These are phyloP conservation scores for Yamadazyma philogaea DNA, from an alignment of 805 yeast species.

Conservation along the genomic window DNA sequence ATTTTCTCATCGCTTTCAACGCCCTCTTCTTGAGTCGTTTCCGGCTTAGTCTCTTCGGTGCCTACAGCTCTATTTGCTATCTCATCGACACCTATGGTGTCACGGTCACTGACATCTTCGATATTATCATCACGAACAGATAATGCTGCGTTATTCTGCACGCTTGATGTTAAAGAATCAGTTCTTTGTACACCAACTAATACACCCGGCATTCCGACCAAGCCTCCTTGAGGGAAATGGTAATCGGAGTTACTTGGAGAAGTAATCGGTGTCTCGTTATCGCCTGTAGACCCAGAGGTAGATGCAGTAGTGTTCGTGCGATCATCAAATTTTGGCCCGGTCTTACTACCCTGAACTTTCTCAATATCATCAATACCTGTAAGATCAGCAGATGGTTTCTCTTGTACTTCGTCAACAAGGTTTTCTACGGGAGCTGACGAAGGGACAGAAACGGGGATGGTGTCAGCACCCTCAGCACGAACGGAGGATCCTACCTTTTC, in stretches of 20 bases:
- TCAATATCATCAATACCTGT: constrained; percentile 25
- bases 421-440: constrained; percentile 10
- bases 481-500: too few species aligned
- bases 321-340: constrained; percentile 19
- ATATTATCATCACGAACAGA: constrained; percentile 76
- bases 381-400: constrained; percentile 24
- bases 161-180: constrained; percentile 83
- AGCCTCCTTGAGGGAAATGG: constrained; percentile 42
- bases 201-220: constrained; percentile 43
- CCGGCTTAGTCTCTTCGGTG: constrained; percentile 12
- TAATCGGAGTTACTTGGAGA: constrained; percentile 49
- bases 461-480: neutral
- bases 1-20: constrained; percentile 34
- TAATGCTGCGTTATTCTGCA: constrained; percentile 86
- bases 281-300: constrained; percentile 34
- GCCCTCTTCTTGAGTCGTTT: constrained; percentile 15
- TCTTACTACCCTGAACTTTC: constrained; percentile 5
- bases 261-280: constrained; percentile 46
- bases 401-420: constrained; percentile 27
- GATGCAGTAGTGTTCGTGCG: constrained; percentile 33
- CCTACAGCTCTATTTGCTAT: constrained; percentile 15
- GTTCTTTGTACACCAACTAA: constrained; percentile 56
- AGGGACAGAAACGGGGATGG: neutral
- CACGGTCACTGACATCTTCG: constrained; percentile 43
- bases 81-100: constrained; percentile 32